Base-by-base conservation (phyloP, 306 rosid genomes). In the Lathyrus tuberosus region DNA sequence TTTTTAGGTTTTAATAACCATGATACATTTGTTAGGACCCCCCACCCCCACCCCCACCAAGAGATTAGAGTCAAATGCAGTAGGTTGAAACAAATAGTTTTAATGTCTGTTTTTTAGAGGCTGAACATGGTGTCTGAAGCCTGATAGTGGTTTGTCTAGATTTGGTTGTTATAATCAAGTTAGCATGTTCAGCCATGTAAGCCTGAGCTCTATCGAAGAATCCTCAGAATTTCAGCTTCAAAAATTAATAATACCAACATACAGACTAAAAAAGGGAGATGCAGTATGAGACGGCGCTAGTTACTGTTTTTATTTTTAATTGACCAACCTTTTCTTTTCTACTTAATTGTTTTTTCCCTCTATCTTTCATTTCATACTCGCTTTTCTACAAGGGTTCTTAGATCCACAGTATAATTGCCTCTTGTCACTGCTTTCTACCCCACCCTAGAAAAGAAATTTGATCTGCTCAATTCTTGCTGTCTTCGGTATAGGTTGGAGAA, bases 401-500 rank as follows among this genome's bases (percentile, higher is more conserved):
- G 41, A 61, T 35, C 33, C 44, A 13, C 37, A 13, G 30, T 51
- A 42, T 35, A 13, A 67, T 17, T 10, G 67, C 5, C 52, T 42
- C 51, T 65, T 59, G 18, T 14, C 38, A 33, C 57, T 49, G 58
- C 62, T 52, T 53, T 67, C 18, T 51, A 14, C 59, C 59, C n/a
- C 12, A 17, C 42, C 57, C 28, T 4, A 16, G 56, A 31, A 35
- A 49, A 41, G 33, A 65, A 57, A 16, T 70, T 41, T 26, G 17
- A 16, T 24, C 4, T 68, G 62, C 63, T 65, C 64, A 69, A 16
- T 69, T 69, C 11, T 28, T 74, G 46, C 4, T 65, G 60, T 71
- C 68, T 70, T 7, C 66, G 49, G 66, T 56, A 8, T 61, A 82
- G 86, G 76, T 79, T 48, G 86, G 86, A 62, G 81, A 82, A 78